Base-by-base conservation (phyloP, 345 rosid genomes). In the Limnanthes douglasii region DNA sequence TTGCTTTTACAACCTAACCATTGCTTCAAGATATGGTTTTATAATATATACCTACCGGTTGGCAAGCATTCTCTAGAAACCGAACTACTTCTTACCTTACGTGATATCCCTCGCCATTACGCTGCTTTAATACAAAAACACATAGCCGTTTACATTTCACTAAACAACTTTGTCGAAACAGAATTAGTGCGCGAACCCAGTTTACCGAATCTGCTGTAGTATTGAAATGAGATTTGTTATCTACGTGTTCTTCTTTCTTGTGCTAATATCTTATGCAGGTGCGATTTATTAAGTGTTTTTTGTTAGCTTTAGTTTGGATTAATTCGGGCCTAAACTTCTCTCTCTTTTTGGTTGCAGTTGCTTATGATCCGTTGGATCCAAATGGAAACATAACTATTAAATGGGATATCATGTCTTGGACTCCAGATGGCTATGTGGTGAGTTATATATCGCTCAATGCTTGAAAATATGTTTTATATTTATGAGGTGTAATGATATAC, bases 361-460 rank as follows among this genome's bases (percentile, higher is more conserved):
- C 94, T 2, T 86, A 75, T 56, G 97, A 86, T 65, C 86, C 96
- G 11, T 22, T 86, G 61, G 96, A 81, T 66, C 96, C 96, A 6
- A 77, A 48, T 41, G 92, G 94, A 13, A 81, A 86, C 66, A 40
- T 78, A 15, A 81, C 92, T 3, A 57, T 86, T 15, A 81, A 65
- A 75, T 86, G 97, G 97, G 97, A 81, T 45, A 45, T 81, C 40
- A 68, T 78, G 76, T 64, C 84, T 11, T 86, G 94, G 94, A 86
- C 86, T 2, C 6, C 72, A 6, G 97, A 86, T 53, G 97, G 97
- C 22, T 86, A 82, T 31, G 73, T 72, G 45, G 94, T 81, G 39
- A 61, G 78, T 50, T 18, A 15, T 18, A 25, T 6, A 12, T 2
- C 2, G 2, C 10, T 21, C 18, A 42, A 21, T 5, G 13, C 6